Evolutionary conservation across 306 rosid species (phyloP), one percentile per base, ranked within the genome.

Genomic region (Carpinus viminea): DNA sequence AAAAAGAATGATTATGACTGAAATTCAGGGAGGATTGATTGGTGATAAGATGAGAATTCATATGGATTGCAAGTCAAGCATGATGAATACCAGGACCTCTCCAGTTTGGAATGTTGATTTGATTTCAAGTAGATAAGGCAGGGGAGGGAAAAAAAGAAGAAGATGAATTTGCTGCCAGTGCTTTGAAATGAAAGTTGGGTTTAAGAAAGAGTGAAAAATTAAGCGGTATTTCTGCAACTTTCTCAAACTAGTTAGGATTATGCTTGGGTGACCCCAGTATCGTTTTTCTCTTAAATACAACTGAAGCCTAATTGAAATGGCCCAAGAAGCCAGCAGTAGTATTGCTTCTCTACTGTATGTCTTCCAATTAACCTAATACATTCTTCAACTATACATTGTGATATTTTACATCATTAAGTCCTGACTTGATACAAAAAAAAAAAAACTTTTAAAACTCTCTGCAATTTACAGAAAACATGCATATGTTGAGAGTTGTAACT

Each of bases 1-100:
- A 16, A 64, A 75, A 69, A 72, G 72, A 75, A 26, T 36, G 28
- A 46, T 70, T 31, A 50, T 11, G 12, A 18, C 36, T 70, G 31
- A 56, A 56, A 46, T 15, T 56, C 5, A 26, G 47, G 50, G 15
- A 11, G 26, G 41, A 12, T 34, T 62, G 11, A 46, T 59, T 59
- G 65, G 31, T 24, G 24, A 57, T 20, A 3, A 16, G 11, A 57
- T 21, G 7, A 57, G 34, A 57, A 11, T 2, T 57, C 36, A 57
- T 24, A 24, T 57, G 64, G 36, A 24, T 21, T 8, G 34, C 34
- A 57, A 20, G 64, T 21, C 31, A 57, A 1, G 34, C 64, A 57
- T 21, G 4, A 8, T 8, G 5, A 57, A 57, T 9, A 57, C 64
- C 64, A 10, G 64, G 31, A 57, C 15, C 13, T 18, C 9, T 54